phyloP scores from a whole-genome alignment of 2,329 filamentous ascomycete species.

The Dactylellina leptospora region DNA sequence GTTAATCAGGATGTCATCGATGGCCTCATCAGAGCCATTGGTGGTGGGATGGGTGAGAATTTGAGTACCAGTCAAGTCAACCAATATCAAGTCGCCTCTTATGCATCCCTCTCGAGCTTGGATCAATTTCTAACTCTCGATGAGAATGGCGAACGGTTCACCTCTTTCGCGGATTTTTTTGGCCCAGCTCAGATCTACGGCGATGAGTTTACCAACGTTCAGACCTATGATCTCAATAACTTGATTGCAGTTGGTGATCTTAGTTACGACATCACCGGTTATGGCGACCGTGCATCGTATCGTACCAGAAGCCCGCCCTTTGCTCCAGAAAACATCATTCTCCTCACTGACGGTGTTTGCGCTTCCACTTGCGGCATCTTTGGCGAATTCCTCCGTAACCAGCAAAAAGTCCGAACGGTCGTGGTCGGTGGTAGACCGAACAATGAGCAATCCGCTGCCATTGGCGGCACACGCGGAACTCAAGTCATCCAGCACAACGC shows the following conservation, averaged over 20 bases:
- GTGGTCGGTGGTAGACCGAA: slow-evolving; percentile 69
- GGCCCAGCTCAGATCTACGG: slow-evolving; percentile 59
- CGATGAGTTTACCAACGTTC: slow-evolving; percentile 60
- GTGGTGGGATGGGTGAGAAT: slow-evolving; percentile 43
- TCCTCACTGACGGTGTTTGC: slow-evolving; percentile 67
- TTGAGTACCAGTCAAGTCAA: slow-evolving; percentile 10
- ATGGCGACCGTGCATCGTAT: slow-evolving; percentile 51
- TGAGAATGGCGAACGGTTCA: slow-evolving; percentile 60
- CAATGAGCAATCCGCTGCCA: slow-evolving; percentile 59
- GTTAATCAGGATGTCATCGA: slow-evolving; percentile 39
- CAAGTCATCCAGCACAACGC: slow-evolving; percentile 57
- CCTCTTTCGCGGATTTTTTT: slow-evolving; percentile 62
- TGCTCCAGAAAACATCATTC: slow-evolving; percentile 60
- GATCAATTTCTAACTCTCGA: slow-evolving; percentile 59
- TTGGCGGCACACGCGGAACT: slow-evolving; percentile 73
- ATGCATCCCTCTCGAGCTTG: slow-evolving; percentile 39
- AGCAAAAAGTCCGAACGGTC: slow-evolving; percentile 67
- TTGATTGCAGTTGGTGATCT: slow-evolving; percentile 56
- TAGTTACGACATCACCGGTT: slow-evolving; percentile 58
- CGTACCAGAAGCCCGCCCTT: slow-evolving; percentile 58
- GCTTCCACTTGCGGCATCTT: slow-evolving; percentile 70
- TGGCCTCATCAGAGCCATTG: slow-evolving; percentile 22
- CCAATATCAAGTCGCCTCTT: slow-evolving; percentile 20
- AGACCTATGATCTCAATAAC: slow-evolving; percentile 56
- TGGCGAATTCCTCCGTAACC: slow-evolving; percentile 66